These are phyloP conservation scores for Lumnitzera littorea DNA, from an alignment of 345 rosid genomes.

Conservation along the genomic window DNA sequence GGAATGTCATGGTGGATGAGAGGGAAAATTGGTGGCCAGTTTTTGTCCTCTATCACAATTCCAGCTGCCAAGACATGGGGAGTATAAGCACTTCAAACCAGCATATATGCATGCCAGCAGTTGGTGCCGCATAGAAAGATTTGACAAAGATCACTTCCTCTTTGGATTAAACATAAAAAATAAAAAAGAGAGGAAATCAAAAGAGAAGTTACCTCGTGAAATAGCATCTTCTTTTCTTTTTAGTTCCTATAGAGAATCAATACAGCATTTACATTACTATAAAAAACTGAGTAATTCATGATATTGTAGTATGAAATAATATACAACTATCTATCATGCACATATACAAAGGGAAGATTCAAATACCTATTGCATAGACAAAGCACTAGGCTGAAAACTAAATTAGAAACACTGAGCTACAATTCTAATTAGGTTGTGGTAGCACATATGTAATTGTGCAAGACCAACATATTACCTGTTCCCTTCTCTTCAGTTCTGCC, in stretches of 20 bases:
- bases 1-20: conserved; percentile 91
- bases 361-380: too few relatives aligned
- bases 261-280: conserved; percentile 5
- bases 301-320: background rate
- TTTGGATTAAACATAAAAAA: background rate
- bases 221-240: conserved; percentile 86
- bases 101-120: background rate
- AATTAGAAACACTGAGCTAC: conserved; percentile 1
- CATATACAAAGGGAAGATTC: background rate
- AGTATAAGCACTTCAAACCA: conserved; percentile 2
- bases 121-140: background rate
- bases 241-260: conserved; percentile 51
- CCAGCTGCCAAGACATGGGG: conserved; percentile 62
- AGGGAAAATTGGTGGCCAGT: conserved; percentile 95
- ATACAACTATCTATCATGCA: background rate
- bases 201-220: conserved; percentile 34
- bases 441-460: background rate
- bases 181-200: too few relatives aligned
- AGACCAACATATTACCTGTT: conserved; percentile 46
- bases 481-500: conserved; percentile 74
- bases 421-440: background rate
- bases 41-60: conserved; percentile 83
- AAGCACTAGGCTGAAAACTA: too few relatives aligned
- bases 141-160: background rate
- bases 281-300: conserved; percentile 6